These are phyloP conservation scores for Funneliformis mosseae DNA, from an alignment of 192 early-diverging fungal genomes.

Conservation along the genomic window DNA sequence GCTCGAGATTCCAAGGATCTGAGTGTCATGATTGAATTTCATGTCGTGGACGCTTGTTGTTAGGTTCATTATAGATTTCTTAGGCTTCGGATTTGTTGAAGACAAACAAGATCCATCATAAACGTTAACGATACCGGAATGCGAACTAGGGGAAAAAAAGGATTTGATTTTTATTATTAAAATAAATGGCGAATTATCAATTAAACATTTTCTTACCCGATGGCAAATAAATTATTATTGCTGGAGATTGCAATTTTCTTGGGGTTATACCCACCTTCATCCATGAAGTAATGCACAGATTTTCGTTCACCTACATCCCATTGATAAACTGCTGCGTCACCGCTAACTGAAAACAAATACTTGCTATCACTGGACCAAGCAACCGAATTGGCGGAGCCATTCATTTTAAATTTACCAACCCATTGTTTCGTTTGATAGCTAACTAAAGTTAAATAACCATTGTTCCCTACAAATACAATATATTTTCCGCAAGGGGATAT, in stretches of 20 bases:
- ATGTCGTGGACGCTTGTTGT: conserved; percentile 78
- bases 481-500: conserved; percentile 72
- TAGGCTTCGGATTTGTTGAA: conserved; percentile 58
- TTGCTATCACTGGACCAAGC: conserved; percentile 82
- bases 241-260: conserved; percentile 70
- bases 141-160: conserved; percentile 61
- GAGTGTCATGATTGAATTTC: conserved; percentile 84
- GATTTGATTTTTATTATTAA: neutral
- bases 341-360: conserved; percentile 75
- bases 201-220: conserved; percentile 62
- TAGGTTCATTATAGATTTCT: conserved; percentile 82
- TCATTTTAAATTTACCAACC: conserved; percentile 90
- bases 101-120: conserved; percentile 68
- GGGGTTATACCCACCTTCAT: conserved; percentile 81
- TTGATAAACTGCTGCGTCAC: conserved; percentile 86
- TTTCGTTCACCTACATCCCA: conserved; percentile 79
- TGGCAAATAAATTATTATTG: conserved; percentile 77
- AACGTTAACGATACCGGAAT: conserved; percentile 88
- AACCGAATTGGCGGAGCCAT: conserved; percentile 69
- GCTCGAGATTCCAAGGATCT: conserved; percentile 80
- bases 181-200: neutral
- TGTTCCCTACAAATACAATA: conserved; percentile 76
- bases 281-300: conserved; percentile 78
- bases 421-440: conserved; percentile 82
- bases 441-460: conserved; percentile 84